Base-by-base conservation (phyloP, 73 alveolate species). In the Durusdinium trenchii region DNA sequence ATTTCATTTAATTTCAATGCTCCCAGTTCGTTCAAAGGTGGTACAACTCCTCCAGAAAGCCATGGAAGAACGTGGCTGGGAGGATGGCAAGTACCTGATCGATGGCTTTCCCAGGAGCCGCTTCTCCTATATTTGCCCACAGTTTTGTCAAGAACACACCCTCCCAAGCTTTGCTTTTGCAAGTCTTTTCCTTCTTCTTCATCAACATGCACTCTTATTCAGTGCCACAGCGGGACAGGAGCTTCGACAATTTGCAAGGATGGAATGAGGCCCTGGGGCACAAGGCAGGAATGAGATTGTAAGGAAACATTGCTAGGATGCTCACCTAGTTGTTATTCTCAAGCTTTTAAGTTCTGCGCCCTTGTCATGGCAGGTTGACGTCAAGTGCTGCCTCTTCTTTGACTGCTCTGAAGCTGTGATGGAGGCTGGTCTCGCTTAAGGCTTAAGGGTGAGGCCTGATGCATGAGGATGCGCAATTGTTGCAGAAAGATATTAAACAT, bases 51-150 rank as follows among this genome's bases (percentile, higher is more conserved):
- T 99, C 81, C 90, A 99, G 84, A 97, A 99, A 57, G 99, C 99
- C 61, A 99, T 99, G 99, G 95, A 98, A 84, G 99, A 98, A 69
- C 90, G 86, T 42, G 99, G 99, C 62, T 99, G 99, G 99, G 99
- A 99, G 89, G 99, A 99, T 86, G 92, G 92, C 85, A 99, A 94
- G 95, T 99, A 97, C 99, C 99, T 99, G 86, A 99, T 99, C 52
- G 99, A 99, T 90, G 99, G 99, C 84, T 99, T 99, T 86, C 99
- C 99, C 46, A 78, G 99, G 99, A 62, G 46, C 48, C 20, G 5
- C 18, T 60, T n/a, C n/a, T n/a, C n/a, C n/a, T n/a, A n/a, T n/a
- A n/a, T n/a, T n/a, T n/a, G n/a, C n/a, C n/a, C n/a, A n/a, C n/a
- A n/a, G n/a, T n/a, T n/a, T n/a, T n/a, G n/a, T n/a, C n/a, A n/a